Evolutionary conservation across 345 rosid genomes (phyloP).

Genomic region (Hypericum perforatum): DNA sequence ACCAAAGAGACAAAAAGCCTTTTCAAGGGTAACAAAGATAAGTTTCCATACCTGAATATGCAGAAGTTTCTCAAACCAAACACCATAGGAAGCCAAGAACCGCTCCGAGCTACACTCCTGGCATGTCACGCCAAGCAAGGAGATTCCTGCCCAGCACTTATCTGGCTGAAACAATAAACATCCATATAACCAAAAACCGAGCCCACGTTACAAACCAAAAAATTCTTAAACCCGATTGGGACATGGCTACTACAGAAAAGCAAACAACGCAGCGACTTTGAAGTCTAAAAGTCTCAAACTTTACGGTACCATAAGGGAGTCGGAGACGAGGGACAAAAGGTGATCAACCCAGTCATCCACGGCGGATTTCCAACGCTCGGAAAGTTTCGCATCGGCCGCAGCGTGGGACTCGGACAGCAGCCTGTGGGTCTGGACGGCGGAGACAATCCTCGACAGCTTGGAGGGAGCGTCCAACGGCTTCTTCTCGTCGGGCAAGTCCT

Average conservation of each 20-base stretch:
- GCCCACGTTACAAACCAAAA: not conserved
- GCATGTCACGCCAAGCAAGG: slow-evolving; percentile 68
- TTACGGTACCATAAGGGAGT: slow-evolving; percentile 34
- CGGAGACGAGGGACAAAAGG: slow-evolving; percentile 34
- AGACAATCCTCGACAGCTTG: slow-evolving; percentile 37
- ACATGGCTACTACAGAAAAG: not conserved
- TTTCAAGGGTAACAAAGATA: not conserved
- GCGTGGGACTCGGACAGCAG: slow-evolving; percentile 41
- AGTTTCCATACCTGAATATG: slow-evolving; percentile 45
- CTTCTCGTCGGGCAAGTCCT: slow-evolving; percentile 50
- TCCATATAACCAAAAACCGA: slow-evolving; percentile 6
- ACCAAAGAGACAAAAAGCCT: not conserved
- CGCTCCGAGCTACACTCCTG: slow-evolving; percentile 64
- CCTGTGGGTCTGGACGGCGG: slow-evolving; percentile 32
- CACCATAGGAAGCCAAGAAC: slow-evolving; percentile 44
- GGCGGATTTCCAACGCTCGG: slow-evolving; percentile 44
- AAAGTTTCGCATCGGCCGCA: slow-evolving; percentile 25
- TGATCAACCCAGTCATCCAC: slow-evolving; percentile 62
- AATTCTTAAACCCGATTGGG: not conserved
- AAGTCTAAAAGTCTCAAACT: not conserved
- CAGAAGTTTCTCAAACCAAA: slow-evolving; percentile 56
- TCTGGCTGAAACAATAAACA: slow-evolving; percentile 48
- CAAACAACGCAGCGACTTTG: not conserved
- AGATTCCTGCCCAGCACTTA: slow-evolving; percentile 72
- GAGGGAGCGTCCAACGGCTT: slow-evolving; percentile 30